Percentiles rank a stretch among this genome's conserved stretches.
Evolutionary conservation across 306 rosid species (phyloP).

Genomic region (Acacia crassicarpa): DNA sequence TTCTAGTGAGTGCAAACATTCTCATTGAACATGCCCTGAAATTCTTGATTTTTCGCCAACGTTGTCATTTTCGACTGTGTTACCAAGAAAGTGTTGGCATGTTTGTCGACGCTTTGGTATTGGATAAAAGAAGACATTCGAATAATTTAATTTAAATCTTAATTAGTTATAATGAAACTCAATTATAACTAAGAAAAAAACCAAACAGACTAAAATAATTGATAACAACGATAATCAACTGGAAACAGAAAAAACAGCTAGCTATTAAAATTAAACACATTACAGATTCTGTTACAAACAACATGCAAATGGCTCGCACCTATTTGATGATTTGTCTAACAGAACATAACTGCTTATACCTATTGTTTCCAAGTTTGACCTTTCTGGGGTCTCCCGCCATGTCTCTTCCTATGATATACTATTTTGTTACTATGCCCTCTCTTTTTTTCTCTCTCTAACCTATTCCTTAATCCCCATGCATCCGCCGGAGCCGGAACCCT

Average conservation of each 20-base stretch:
- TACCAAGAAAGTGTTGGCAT: no score
- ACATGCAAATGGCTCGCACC: not conserved
- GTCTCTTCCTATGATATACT: not conserved
- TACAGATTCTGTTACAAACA: not conserved
- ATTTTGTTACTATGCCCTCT: not conserved
- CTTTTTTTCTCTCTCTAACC: not conserved
- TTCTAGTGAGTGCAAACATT: no score
- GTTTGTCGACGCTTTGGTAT: no score
- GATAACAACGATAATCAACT: not conserved
- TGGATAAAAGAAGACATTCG: no score
- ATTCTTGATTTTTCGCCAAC: no score
- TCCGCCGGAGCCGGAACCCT: not conserved
- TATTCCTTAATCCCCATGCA: not conserved
- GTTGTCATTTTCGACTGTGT: no score
- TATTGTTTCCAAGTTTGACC: not conserved
- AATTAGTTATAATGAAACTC: no score
- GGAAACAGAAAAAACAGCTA: not conserved
- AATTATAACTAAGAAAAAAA: no score
- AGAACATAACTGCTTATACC: not conserved
- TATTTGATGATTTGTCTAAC: not conserved
- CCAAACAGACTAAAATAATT: no score
- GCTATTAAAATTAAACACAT: not conserved
- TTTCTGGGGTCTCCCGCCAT: not conserved
- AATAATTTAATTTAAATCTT: no score
- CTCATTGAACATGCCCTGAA: no score